These are phyloP conservation scores for Scheffersomyces quercinus DNA, from an alignment of 1,139 yeast genomes.

Conservation along the genomic window DNA sequence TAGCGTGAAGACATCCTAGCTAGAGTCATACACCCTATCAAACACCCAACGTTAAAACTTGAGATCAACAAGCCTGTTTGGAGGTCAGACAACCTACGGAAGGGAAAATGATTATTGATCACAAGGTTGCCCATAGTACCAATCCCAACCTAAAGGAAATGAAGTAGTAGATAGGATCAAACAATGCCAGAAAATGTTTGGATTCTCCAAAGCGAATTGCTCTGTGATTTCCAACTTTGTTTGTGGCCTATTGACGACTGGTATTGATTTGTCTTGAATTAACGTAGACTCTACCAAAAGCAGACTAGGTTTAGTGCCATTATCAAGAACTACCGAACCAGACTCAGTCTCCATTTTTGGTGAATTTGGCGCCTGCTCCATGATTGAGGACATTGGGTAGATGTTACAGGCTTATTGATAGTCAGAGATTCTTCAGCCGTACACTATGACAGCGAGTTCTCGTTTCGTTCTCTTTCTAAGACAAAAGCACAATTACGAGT, in stretches of 20 bases:
- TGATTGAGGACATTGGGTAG: no score
- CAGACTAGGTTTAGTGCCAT: no score
- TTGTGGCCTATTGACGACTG: not conserved
- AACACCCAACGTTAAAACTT: constrained; percentile 29
- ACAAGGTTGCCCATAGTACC: constrained; percentile 31
- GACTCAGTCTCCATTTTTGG: no score
- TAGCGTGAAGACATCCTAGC: constrained; percentile 8
- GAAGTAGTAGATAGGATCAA: constrained; percentile 16
- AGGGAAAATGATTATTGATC: constrained; percentile 9
- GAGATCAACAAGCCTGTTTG: constrained; percentile 25
- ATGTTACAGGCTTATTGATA: no score
- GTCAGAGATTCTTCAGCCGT: no score
- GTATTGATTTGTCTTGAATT: no score
- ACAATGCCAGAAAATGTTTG: not conserved
- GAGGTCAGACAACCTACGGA: constrained; percentile 3
- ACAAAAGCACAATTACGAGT: no score
- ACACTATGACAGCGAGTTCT: no score
- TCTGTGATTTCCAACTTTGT: not conserved
- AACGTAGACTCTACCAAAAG: no score
- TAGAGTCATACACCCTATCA: constrained; percentile 25
- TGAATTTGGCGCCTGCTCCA: no score
- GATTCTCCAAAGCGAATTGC: not conserved
- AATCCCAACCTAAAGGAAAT: constrained; percentile 37
- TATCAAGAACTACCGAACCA: no score
- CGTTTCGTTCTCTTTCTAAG: no score